Evolutionary conservation across 1,284 basidiomycete species (phyloP).

Genomic region (Ustilago sp.): DNA sequence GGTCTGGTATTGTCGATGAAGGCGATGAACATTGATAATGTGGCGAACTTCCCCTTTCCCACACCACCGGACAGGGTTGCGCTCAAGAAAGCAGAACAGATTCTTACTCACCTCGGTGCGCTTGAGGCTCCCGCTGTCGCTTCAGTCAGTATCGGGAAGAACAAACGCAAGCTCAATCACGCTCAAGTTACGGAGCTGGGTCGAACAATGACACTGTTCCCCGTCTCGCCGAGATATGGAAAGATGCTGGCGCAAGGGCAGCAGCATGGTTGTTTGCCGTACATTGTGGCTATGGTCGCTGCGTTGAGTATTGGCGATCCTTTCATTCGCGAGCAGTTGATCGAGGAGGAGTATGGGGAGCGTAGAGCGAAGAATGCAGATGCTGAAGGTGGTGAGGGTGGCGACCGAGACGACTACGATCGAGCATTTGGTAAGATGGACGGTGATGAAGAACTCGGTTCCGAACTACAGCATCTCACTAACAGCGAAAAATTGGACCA

Average conservation of each 20-base stretch:
- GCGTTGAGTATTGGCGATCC: slow-evolving; percentile 95
- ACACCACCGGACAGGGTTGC: slow-evolving; percentile 88
- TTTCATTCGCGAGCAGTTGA: slow-evolving; percentile 84
- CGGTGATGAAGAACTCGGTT: slow-evolving; percentile 71
- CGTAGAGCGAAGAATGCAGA: slow-evolving; percentile 18
- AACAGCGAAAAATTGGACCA: slow-evolving; percentile 75
- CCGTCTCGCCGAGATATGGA: slow-evolving; percentile 90
- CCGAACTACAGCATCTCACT: slow-evolving; percentile 71
- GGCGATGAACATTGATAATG: slow-evolving; percentile 96
- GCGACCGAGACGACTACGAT: slow-evolving; percentile 72
- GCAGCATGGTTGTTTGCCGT: slow-evolving; percentile 91
- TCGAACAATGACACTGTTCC: slow-evolving; percentile 90
- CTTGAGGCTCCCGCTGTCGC: slow-evolving; percentile 72
- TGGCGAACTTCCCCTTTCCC: slow-evolving; percentile 97
- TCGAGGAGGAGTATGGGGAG: slow-evolving; percentile 71
- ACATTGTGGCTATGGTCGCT: slow-evolving; percentile 90
- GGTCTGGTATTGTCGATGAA: slow-evolving; percentile 99
- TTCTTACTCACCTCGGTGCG: slow-evolving; percentile 86
- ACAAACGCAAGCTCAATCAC: slow-evolving; percentile 69
- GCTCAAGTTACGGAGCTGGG: slow-evolving; percentile 84
- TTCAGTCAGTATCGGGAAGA: slow-evolving; percentile 66
- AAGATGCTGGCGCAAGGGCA: slow-evolving; percentile 93
- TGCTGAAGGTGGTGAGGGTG: slow-evolving; percentile 72
- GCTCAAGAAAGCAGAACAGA: slow-evolving; percentile 83
- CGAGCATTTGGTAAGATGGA: slow-evolving; percentile 70